Evolutionary conservation across 2,329 filamentous ascomycete species (phyloP), one percentile per base, ranked within the genome.

Genomic region (Fusarium albidum): DNA sequence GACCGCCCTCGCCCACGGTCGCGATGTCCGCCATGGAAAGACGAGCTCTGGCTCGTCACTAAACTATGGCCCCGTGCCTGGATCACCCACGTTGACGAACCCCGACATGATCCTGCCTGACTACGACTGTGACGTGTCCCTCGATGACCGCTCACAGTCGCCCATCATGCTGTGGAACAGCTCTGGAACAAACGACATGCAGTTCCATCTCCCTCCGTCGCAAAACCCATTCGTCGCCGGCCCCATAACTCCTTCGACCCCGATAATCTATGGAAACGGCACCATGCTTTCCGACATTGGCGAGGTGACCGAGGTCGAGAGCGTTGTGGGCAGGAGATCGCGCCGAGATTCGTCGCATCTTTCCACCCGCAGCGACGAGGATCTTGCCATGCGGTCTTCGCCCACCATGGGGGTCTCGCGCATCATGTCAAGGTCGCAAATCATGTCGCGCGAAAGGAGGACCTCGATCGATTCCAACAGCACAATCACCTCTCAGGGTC

Each of bases 41-140:
- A 60, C 59, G 15, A 49, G 65, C 60, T 49, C 61, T 43, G 49
- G 64, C 57, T 49, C 58, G 37, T 66, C 66, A 29, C 55, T 71
- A 58, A 69, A 73, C 29, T 80, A 82, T 63, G 73, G 77, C 14
- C 69, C 79, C 37, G 74, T 80, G 52, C 87, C 89, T 59, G 86
- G 85, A 11, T 96, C 91, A 54, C 93, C 93, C 39, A 96, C 93
- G 3, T 79, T 97, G 67, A 96, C 92, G 49, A 96, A 96, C 73
- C 92, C 92, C 45, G 93, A 96, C 72, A 93, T 96, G 91, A 96
- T 97, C 67, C 78, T 97, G 45, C 93, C 93, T 55, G 87, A 89
- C 70, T 86, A 88, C 68, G 84, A 86, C 61, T 81, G 80, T 71
- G 70, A 82, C 71, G 74, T 82, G 68, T 78, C 80, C 70, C 76